Evolutionary conservation across 768 basidiomycete species (phyloP), one percentile per base, ranked within the genome.

Genomic region (Tricholoma terreum): DNA sequence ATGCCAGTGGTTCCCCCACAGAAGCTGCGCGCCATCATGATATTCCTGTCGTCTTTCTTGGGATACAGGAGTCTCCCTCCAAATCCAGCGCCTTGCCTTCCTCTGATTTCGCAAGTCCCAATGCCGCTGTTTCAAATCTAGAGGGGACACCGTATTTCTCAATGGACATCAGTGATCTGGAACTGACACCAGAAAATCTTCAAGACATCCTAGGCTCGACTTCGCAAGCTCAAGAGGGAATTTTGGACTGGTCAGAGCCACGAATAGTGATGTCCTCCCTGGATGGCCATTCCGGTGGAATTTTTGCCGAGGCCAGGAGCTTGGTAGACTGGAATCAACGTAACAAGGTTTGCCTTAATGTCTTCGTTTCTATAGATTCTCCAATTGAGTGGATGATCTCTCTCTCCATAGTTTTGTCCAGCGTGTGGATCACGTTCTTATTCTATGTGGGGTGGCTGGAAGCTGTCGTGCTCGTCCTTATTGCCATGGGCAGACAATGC

Each of bases 371-470:
- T 21, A 15, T 11, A 19, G 14, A 43, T 36, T 49, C 22, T 27
- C 21, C 14, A 6, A 8, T 3, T 51, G 35, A 48, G n/a, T 4
- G 22, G 15, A 2, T 54, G 36, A 43, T 42, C 30, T 57, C 43
- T 3, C 3, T 17, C 7, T 34, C 48, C 45, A 4, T 30, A 94
- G 92, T 95, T 92, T 69, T 98, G 96, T 67, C 82, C 95, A 0
- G 86, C 84, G 0, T 98, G 96, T 69, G 94, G 94, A 3, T 82
- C 86, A 0, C 80, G 81, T 2, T 83, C 86, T 0, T 90, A 92
- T 65, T 90, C 92, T 0, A 77, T 92, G 63, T 98, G 96, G 96
- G 94, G 85, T 3, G 96, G 96, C 0, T 99, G 94, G 95, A 99
- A 99, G 72, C 73, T 94, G 1, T 80, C 83, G 4, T 99, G 96